These are phyloP conservation scores for Tephrocybe sp. DNA, from an alignment of 768 basidiomycete species.

Conservation along the genomic window DNA sequence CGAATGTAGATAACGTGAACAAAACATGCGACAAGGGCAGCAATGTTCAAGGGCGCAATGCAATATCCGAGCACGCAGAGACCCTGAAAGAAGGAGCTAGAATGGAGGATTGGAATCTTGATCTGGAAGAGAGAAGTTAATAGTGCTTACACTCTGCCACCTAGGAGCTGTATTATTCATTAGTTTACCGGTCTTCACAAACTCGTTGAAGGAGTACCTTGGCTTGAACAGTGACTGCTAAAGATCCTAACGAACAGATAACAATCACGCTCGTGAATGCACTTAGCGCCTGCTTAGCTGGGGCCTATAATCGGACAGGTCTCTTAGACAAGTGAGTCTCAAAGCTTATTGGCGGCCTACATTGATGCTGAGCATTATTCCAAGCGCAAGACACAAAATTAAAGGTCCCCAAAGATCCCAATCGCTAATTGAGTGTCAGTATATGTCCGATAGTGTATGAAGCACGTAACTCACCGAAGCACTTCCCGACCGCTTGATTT, in stretches of 20 bases:
- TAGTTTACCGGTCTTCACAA: slow-evolving; percentile 5
- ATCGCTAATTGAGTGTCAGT: slow-evolving; percentile 51
- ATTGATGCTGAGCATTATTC: slow-evolving; percentile 84
- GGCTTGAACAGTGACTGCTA: slow-evolving; percentile 93
- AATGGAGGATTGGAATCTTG: slow-evolving; percentile 1
- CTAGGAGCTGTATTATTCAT: slow-evolving; percentile 54
- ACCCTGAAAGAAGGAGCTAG: slow-evolving; percentile 93
- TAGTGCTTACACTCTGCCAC: slow-evolving; percentile 72
- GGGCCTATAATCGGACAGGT: slow-evolving; percentile 55
- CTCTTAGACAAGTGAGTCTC: background rate
- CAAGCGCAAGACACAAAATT: slow-evolving; percentile 75
- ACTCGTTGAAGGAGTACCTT: slow-evolving; percentile 52
- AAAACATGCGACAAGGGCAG: slow-evolving; percentile 85
- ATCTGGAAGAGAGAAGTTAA: background rate
- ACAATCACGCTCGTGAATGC: slow-evolving; percentile 95
- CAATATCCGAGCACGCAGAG: slow-evolving; percentile 95
- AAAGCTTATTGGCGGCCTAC: slow-evolving; percentile 37
- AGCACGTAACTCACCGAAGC: slow-evolving; percentile 50
- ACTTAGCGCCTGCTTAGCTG: slow-evolving; percentile 76
- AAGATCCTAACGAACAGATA: slow-evolving; percentile 86
- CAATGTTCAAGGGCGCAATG: slow-evolving; percentile 88
- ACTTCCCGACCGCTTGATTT: slow-evolving; percentile 76
- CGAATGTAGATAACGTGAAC: slow-evolving; percentile 85
- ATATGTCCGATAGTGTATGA: background rate
- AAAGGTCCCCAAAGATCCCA: slow-evolving; percentile 99